Evolutionary conservation across 129 eudicot species (phyloP).

Genomic region (Rutidosis leptorrhynchoides): DNA sequence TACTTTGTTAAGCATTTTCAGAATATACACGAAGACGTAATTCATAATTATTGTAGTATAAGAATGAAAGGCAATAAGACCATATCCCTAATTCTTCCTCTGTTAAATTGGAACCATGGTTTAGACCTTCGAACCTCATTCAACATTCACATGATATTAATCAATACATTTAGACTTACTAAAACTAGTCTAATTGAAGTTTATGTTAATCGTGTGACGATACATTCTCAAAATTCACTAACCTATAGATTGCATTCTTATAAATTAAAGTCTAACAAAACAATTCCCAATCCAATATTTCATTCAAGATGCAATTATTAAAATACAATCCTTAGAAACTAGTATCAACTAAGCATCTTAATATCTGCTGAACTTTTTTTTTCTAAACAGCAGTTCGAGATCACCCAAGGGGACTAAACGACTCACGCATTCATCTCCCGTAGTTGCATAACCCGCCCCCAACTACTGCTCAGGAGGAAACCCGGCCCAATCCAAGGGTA

Average conservation of each 20-base stretch:
- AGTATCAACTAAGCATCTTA: too few species aligned
- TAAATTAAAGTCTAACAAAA: background rate
- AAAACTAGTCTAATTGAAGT: background rate
- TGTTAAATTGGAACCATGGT: background rate
- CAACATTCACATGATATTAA: background rate
- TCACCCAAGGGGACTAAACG: too few species aligned
- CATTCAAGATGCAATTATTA: background rate
- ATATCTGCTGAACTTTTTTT: too few species aligned
- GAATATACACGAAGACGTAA: background rate
- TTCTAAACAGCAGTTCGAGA: too few species aligned
- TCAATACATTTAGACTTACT: background rate
- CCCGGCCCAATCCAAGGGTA: too few species aligned
- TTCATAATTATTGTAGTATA: background rate
- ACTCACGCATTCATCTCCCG: too few species aligned
- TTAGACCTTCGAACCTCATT: background rate
- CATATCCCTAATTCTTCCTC: background rate
- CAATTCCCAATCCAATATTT: background rate
- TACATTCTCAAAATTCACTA: background rate
- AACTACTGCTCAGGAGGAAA: too few species aligned
- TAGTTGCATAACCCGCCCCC: too few species aligned
- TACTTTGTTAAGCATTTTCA: constrained; percentile 19
- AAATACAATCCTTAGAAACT: too few species aligned
- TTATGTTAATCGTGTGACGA: background rate
- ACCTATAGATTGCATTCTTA: background rate
- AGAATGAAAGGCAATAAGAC: background rate